These are phyloP conservation scores for Fusarium sp. DNA, from an alignment of 2,329 filamentous ascomycete genomes.

Conservation along the genomic window DNA sequence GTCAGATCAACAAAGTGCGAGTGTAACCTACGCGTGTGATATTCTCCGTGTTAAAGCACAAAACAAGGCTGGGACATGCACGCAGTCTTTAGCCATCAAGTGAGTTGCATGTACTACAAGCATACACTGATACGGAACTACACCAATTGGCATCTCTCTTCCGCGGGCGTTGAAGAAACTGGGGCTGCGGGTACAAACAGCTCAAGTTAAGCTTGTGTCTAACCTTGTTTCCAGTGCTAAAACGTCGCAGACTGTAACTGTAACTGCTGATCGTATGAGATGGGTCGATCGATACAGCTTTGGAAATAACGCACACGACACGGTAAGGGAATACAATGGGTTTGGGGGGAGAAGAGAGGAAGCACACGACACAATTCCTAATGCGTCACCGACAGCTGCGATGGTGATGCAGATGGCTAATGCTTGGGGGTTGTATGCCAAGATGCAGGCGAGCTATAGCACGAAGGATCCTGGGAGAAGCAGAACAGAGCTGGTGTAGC, in stretches of 20 bases:
- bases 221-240: conserved; percentile 10
- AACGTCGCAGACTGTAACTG: conserved; percentile 15
- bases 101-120: no score
- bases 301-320: conserved; percentile 6
- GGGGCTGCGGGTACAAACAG: neutral
- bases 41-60: neutral
- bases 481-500: neutral
- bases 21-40: neutral
- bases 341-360: neutral
- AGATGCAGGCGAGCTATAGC: conserved; percentile 4
- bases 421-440: conserved; percentile 17
- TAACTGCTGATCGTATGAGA: conserved; percentile 13
- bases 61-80: neutral
- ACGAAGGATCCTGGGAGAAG: neutral
- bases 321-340: neutral
- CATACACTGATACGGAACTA: neutral
- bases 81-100: neutral
- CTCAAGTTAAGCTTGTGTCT: neutral
- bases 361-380: conserved; percentile 39
- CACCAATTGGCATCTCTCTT: neutral
- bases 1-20: conserved; percentile 25
- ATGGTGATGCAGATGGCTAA: conserved; percentile 6
- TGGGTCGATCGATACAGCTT: neutral
- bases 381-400: conserved; percentile 33
- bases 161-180: neutral